A percentile compares a stretch with the other conserved stretches of the same genome.
phyloP scores from a whole-genome alignment of 192 early-diverging fungal species.

The Dispira parvispora region DNA sequence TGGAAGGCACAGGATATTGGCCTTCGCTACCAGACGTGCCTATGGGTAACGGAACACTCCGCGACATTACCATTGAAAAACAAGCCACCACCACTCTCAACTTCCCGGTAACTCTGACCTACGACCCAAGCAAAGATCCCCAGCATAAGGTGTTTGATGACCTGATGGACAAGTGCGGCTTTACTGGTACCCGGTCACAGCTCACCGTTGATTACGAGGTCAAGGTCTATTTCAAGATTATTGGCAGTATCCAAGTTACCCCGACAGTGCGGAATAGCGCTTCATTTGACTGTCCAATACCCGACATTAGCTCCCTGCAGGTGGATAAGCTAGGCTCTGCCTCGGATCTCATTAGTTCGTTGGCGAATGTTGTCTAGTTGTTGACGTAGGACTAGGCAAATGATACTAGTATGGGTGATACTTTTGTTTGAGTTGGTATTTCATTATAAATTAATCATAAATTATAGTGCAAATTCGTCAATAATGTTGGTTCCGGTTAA shows the following conservation, averaged over 20 bases:
- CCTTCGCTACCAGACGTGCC: constrained; percentile 2
- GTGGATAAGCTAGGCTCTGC: background rate
- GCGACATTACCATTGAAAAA: background rate
- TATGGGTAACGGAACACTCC: background rate
- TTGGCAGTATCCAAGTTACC: background rate
- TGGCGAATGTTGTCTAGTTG: no score
- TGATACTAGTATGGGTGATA: no score
- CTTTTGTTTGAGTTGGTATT: no score
- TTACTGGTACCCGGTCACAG: background rate
- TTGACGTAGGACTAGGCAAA: no score
- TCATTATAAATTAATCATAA: no score
- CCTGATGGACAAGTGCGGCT: background rate
- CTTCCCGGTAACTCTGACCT: constrained; percentile 1
- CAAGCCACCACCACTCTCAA: background rate
- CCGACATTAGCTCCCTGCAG: background rate
- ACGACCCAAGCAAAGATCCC: constrained; percentile 6
- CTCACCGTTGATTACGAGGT: constrained; percentile 1
- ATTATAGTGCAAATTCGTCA: no score
- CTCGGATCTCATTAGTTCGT: background rate
- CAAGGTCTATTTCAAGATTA: background rate
- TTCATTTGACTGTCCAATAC: background rate
- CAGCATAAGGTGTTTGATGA: background rate
- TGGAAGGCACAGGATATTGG: background rate
- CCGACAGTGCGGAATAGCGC: background rate
- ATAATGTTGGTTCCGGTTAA: no score